These are phyloP conservation scores for Pogostemon cablin DNA, from an alignment of 257 asterid species.

Conservation along the genomic window DNA sequence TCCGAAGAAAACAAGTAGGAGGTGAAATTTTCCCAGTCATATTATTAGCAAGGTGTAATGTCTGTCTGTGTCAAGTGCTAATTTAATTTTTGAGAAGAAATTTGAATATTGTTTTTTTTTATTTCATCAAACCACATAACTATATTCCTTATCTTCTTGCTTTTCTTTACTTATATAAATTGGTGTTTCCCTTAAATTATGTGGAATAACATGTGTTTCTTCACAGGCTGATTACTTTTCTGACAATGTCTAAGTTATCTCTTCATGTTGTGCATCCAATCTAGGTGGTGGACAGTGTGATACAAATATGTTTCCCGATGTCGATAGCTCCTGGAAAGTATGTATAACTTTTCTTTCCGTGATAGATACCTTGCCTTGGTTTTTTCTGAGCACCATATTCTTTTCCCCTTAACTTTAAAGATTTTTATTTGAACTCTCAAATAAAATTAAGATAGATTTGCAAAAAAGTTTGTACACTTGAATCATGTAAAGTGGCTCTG, in stretches of 20 bases:
- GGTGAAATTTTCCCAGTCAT: too few relatives aligned
- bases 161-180: background rate
- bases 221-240: background rate
- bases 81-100: background rate
- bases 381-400: background rate
- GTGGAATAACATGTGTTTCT: background rate
- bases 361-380: conserved; percentile 4
- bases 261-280: conserved; percentile 7
- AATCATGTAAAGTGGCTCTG: background rate
- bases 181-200: background rate
- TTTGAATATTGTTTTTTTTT: background rate
- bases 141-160: background rate
- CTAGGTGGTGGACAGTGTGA: conserved; percentile 30
- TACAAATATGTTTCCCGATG: conserved; percentile 29
- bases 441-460: conserved; percentile 11
- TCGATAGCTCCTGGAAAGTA: conserved; percentile 38
- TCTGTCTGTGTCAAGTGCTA: background rate
- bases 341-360: conserved; percentile 11
- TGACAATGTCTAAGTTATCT: background rate
- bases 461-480: background rate
- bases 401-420: background rate
- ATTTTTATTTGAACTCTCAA: background rate
- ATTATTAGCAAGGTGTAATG: too few relatives aligned
- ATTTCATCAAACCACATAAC: background rate
- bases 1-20: too few relatives aligned